These are phyloP conservation scores for Sporopachydermia quercuum DNA, from an alignment of 805 yeast species.

Conservation along the genomic window DNA sequence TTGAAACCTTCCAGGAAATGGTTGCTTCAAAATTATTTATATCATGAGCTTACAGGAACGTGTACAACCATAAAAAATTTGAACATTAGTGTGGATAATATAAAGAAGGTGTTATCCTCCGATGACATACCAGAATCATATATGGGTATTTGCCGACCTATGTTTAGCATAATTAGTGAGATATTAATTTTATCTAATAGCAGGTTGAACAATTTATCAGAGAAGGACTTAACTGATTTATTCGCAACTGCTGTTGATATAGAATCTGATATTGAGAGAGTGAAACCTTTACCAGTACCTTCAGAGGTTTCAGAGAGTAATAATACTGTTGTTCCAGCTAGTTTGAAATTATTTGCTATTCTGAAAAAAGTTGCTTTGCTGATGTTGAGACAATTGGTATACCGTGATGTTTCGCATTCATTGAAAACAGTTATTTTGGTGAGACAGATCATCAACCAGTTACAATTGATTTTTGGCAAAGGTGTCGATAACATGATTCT, in stretches of 20 bases:
- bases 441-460: not conserved
- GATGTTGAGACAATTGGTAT: not conserved
- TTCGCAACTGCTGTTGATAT: not conserved
- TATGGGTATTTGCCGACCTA: not conserved
- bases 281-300: not conserved
- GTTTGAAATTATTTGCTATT: not conserved
- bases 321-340: not conserved
- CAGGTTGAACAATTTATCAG: not conserved
- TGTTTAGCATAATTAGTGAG: not conserved
- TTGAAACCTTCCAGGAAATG: not conserved
- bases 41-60: constrained; percentile 1
- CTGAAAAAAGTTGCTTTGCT: not conserved
- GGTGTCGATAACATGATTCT: not conserved
- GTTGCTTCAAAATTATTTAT: not conserved
- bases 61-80: not conserved
- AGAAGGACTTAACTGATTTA: not conserved
- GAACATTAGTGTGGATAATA: not conserved
- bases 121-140: not conserved
- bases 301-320: not conserved
- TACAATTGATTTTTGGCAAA: not conserved
- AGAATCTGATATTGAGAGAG: not conserved
- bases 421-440: not conserved
- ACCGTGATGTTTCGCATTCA: not conserved
- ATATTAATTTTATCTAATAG: not conserved
- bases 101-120: not conserved